Percentiles rank a stretch among this genome's conserved stretches.
These are phyloP conservation scores for Cladosporium halotolerans DNA, from an alignment of 2,329 filamentous ascomycete genomes.

Conservation along the genomic window DNA sequence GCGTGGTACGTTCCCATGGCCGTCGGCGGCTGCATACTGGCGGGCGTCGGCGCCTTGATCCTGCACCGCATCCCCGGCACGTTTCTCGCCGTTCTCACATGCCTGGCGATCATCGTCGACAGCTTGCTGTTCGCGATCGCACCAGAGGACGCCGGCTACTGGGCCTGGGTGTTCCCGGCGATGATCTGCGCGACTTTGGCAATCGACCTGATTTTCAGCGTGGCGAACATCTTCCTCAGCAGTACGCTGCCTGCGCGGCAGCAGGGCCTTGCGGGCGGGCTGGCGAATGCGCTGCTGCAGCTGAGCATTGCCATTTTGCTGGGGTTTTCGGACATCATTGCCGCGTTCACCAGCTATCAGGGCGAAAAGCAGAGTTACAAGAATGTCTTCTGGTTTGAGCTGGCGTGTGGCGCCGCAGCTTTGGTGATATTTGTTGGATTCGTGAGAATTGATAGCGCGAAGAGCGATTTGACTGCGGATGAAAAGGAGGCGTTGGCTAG, in stretches of 20 bases:
- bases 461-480: slow-evolving; percentile 53
- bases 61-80: slow-evolving; percentile 60
- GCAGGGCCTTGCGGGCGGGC: slow-evolving; percentile 65
- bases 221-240: slow-evolving; percentile 68
- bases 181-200: slow-evolving; percentile 66
- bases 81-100: slow-evolving; percentile 56
- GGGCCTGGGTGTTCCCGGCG: slow-evolving; percentile 67
- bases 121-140: slow-evolving; percentile 60
- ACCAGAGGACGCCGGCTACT: slow-evolving; percentile 54
- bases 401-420: slow-evolving; percentile 48
- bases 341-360: slow-evolving; percentile 41
- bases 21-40: slow-evolving; percentile 61
- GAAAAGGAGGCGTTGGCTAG: slow-evolving; percentile 38
- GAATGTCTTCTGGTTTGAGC: slow-evolving; percentile 61
- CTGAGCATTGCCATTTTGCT: slow-evolving; percentile 67
- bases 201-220: slow-evolving; percentile 69
- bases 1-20: slow-evolving; percentile 65
- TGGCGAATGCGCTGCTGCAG: slow-evolving; percentile 66
- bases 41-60: slow-evolving; percentile 57
- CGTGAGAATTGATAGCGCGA: slow-evolving; percentile 50
- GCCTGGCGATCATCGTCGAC: slow-evolving; percentile 52
- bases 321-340: slow-evolving; percentile 60
- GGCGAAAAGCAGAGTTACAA: slow-evolving; percentile 52
- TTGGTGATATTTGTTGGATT: slow-evolving; percentile 49
- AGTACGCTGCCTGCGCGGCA: slow-evolving; percentile 59